These are phyloP conservation scores for Nymphaea colorata DNA, from an alignment of 164 flowering plant species.

Conservation along the genomic window DNA sequence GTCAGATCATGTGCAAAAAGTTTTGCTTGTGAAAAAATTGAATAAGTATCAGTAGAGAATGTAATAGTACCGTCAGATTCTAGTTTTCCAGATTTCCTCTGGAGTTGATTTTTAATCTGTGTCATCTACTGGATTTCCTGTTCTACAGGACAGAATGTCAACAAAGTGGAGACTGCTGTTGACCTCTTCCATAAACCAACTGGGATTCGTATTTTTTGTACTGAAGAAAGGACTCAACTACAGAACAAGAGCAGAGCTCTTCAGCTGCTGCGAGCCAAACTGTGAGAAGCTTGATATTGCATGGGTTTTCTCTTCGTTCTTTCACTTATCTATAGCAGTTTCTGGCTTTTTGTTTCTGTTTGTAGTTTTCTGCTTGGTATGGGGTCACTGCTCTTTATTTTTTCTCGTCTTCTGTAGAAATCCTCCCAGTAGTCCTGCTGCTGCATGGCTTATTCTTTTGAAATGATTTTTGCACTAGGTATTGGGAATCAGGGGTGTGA, in stretches of 20 bases:
- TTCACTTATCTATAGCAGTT: not conserved
- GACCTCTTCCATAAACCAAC: slow-evolving; percentile 96
- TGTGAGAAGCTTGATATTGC: slow-evolving; percentile 34
- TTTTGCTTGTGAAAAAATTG: too few species aligned
- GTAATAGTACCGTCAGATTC: too few species aligned
- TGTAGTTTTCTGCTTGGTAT: not conserved
- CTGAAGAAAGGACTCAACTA: slow-evolving; percentile 93
- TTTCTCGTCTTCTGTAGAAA: not conserved
- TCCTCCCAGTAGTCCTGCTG: not conserved
- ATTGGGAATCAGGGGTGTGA: too few species aligned
- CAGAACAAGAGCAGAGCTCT: slow-evolving; percentile 70
- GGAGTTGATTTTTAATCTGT: not conserved
- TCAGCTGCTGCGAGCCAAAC: slow-evolving; percentile 85
- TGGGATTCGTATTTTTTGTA: slow-evolving; percentile 95
- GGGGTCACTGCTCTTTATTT: not conserved
- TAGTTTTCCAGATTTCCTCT: not conserved
- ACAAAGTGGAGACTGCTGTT: slow-evolving; percentile 98
- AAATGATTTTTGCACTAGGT: too few species aligned
- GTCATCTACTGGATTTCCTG: not conserved
- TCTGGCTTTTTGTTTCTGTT: too few species aligned
- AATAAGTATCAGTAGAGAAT: too few species aligned
- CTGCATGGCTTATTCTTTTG: too few species aligned
- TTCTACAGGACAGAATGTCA: slow-evolving; percentile 92
- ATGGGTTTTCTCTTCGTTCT: not conserved
- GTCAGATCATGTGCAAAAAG: too few species aligned